phyloP scores from a whole-genome alignment of 306 rosid genomes.

The Crotalaria pallida region DNA sequence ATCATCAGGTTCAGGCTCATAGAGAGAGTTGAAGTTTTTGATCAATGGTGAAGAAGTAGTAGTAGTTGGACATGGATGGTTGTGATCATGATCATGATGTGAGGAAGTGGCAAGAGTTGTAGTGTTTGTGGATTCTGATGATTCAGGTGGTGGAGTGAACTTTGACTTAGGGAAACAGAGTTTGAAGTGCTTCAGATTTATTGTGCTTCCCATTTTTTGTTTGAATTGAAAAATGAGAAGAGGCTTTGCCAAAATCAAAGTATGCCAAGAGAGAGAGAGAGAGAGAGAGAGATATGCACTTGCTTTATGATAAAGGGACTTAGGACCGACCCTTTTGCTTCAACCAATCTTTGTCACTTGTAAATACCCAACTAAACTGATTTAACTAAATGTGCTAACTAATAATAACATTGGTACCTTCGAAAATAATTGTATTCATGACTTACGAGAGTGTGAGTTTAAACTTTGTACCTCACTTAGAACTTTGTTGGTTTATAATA shows the following conservation, averaged over 20 bases:
- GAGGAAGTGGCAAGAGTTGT: neutral
- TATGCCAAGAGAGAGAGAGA: too few species aligned
- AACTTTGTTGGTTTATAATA: too few species aligned
- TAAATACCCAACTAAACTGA: too few species aligned
- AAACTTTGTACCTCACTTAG: too few species aligned
- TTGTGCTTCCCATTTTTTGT: constrained; percentile 44
- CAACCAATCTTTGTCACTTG: neutral
- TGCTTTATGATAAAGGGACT: neutral
- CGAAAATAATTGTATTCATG: too few species aligned
- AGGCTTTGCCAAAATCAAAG: neutral
- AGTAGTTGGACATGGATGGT: neutral
- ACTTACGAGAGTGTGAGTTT: too few species aligned
- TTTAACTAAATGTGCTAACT: too few species aligned
- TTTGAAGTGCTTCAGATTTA: constrained; percentile 34
- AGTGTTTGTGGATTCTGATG: constrained; percentile 26
- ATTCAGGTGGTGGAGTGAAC: constrained; percentile 30
- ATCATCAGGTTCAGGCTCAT: constrained; percentile 27
- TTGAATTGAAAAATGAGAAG: neutral
- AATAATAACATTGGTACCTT: too few species aligned
- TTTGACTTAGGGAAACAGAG: constrained; percentile 67
- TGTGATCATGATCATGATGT: neutral
- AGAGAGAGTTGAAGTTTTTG: constrained; percentile 83
- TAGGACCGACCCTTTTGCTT: neutral
- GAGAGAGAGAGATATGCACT: neutral
- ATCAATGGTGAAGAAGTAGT: constrained; percentile 29